These are phyloP conservation scores for Penicillium lagena DNA, from an alignment of 495 filamentous ascomycete species.

Conservation along the genomic window DNA sequence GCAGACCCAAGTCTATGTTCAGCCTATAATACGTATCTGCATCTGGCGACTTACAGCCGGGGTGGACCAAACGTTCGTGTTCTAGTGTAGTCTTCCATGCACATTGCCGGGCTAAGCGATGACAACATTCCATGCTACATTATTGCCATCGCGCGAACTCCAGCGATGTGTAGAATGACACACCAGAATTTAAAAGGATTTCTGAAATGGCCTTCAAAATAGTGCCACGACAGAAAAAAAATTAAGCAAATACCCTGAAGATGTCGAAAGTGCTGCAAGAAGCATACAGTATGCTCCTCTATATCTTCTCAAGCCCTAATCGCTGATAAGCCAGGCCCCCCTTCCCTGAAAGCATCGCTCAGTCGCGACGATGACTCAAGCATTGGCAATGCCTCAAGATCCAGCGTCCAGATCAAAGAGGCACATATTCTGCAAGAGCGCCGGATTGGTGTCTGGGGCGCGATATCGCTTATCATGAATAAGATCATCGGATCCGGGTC, in stretches of 20 bases:
- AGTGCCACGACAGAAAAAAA: not conserved
- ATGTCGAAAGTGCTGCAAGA: not conserved
- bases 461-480: constrained; percentile 20
- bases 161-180: not conserved
- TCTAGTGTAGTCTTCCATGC: not conserved
- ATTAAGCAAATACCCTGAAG: not conserved
- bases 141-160: not conserved
- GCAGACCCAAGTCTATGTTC: too few relatives aligned
- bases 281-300: not conserved
- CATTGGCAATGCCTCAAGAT: constrained; percentile 5
- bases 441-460: constrained; percentile 16
- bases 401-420: constrained; percentile 6
- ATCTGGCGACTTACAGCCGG: too few relatives aligned
- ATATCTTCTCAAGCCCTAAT: too few relatives aligned
- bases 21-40: too few relatives aligned
- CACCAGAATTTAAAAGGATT: not conserved
- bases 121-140: constrained; percentile 9
- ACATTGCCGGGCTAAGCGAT: constrained; percentile 1
- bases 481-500: constrained; percentile 23
- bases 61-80: too few relatives aligned
- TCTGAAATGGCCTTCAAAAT: not conserved
- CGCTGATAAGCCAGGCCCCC: too few relatives aligned
- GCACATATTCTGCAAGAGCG: constrained; percentile 18
- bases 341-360: too few relatives aligned
- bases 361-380: not conserved